A percentile compares a stretch with the other conserved stretches of the same genome.
Conservation (phyloP, 2,329 filamentous ascomycete species). For the Xylaria sp. region DNA sequence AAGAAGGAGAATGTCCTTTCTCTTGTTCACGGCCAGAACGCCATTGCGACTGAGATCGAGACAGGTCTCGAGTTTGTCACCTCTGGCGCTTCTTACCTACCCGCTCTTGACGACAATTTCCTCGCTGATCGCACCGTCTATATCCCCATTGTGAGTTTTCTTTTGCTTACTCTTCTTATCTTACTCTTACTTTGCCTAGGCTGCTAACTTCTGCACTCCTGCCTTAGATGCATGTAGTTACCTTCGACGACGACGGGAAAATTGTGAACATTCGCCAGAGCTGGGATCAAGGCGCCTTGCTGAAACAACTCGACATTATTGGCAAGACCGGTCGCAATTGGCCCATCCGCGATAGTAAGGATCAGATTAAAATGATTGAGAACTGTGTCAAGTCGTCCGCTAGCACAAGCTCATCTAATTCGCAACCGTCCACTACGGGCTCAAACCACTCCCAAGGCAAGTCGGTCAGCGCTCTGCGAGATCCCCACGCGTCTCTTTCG, state of each 20-base stretch:
- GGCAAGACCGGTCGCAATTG: slow-evolving; percentile 90
- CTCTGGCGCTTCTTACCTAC: slow-evolving; percentile 87
- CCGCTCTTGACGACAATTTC: slow-evolving; percentile 93
- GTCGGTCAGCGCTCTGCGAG: slow-evolving; percentile 66
- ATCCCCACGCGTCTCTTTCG: slow-evolving; percentile 77
- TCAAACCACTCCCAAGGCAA: slow-evolving; percentile 61
- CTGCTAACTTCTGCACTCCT: slow-evolving; percentile 25
- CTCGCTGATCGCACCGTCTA: slow-evolving; percentile 82
- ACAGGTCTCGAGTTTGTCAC: slow-evolving; percentile 84
- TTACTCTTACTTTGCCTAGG: neutral
- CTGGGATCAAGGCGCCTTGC: slow-evolving; percentile 94
- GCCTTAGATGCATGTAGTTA: slow-evolving; percentile 83
- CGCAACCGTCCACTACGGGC: slow-evolving; percentile 53
- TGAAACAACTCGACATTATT: slow-evolving; percentile 95
- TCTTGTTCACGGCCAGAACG: slow-evolving; percentile 75
- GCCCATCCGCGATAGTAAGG: slow-evolving; percentile 89
- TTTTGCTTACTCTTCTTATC: neutral
- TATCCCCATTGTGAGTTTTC: slow-evolving; percentile 78
- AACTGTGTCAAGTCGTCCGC: slow-evolving; percentile 66
- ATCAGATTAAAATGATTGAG: slow-evolving; percentile 82
- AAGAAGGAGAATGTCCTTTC: slow-evolving; percentile 82
- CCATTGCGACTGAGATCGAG: slow-evolving; percentile 81
- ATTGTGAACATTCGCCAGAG: slow-evolving; percentile 89
- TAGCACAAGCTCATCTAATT: slow-evolving; percentile 46
- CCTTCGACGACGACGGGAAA: slow-evolving; percentile 79